Evolutionary conservation across 2,329 filamentous ascomycete species (phyloP).

Genomic region (Talaromyces marneffei): DNA sequence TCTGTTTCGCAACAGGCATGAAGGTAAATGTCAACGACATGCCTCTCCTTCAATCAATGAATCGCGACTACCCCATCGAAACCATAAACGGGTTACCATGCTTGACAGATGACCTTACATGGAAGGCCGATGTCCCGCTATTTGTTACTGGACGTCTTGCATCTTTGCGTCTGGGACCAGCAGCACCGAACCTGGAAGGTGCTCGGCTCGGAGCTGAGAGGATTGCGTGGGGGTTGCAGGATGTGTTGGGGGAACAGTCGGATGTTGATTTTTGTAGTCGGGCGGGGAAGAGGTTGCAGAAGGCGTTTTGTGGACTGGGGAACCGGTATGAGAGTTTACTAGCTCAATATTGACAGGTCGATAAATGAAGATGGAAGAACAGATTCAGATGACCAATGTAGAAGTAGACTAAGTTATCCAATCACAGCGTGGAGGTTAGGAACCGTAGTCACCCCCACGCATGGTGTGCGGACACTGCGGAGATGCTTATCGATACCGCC

Average conservation of each 20-base stretch:
- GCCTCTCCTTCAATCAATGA: conserved; percentile 56
- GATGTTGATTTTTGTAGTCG: conserved; percentile 17
- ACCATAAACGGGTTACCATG: conserved; percentile 63
- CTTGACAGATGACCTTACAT: conserved; percentile 70
- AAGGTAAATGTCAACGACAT: conserved; percentile 57
- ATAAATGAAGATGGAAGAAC: neutral
- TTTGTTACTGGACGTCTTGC: conserved; percentile 66
- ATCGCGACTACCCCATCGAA: conserved; percentile 55
- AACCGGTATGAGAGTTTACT: conserved; percentile 36
- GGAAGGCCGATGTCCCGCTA: conserved; percentile 65
- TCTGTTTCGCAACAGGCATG: conserved; percentile 71
- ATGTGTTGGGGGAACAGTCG: conserved; percentile 41
- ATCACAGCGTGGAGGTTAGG: neutral
- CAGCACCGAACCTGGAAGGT: conserved; percentile 67
- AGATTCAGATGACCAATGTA: neutral
- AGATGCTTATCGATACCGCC: conserved; percentile 5
- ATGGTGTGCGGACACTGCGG: conserved; percentile 8
- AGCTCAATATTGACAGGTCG: neutral
- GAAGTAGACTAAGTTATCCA: neutral
- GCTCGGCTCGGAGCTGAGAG: conserved; percentile 67
- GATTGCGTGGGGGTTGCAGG: conserved; percentile 64
- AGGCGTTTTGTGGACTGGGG: conserved; percentile 37
- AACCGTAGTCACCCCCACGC: conserved; percentile 5
- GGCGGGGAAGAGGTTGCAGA: conserved; percentile 22
- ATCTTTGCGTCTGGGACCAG: conserved; percentile 63